Base-by-base conservation (phyloP, 164 flowering plant genomes). In the Hamamelis virginiana region DNA sequence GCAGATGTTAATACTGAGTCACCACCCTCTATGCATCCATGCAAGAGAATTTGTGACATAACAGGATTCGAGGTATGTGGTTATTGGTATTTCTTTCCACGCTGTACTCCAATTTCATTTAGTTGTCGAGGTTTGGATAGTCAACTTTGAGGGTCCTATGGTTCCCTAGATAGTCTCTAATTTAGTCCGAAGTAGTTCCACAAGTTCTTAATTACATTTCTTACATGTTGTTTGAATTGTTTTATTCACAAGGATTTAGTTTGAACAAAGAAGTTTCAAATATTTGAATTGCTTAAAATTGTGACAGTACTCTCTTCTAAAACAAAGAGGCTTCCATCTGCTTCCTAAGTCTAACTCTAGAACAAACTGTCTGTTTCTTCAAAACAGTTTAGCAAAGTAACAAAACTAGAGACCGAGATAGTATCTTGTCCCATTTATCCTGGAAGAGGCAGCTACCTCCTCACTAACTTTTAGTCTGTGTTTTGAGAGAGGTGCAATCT, bases 1-100 rank as follows among this genome's bases (percentile, higher is more conserved):
- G 76, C 87, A 90, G 97, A 92, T 87, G 79, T 89, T 55, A 90
- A 86, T 68, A 91, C 89, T 55, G 96, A 87, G 75, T 77, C 97
- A 41, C 96, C 97, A 16, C 97, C 96, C 10, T 88, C 97, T 0
- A 82, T 87, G 82, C 87, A 80, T 79, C 96, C 97, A 0, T 67
- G 86, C 58, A 90, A 82, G 82, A 87, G 81, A 76, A 87, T 87
- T 19, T 92, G 97, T 65, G 97, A 92, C 71, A 82, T 90, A 51
- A 92, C 97, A 14, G 96, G 97, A 65, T 89, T 72, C 69, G 91
- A 92, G 97, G 97, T 92, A 77, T 65, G 80, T 63, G 16, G 1
- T 33, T 33, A 33, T 6, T 33, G 33, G 23, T 59, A 10, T 21
- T 3, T 55, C 13, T 55, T 55, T 55, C 12, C 27, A 8, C 26